Percentiles rank a stretch among this genome's conserved stretches.
These are phyloP conservation scores for Arthrobotrys pseudoclavata DNA, from an alignment of 2,329 filamentous ascomycete genomes.

Conservation along the genomic window DNA sequence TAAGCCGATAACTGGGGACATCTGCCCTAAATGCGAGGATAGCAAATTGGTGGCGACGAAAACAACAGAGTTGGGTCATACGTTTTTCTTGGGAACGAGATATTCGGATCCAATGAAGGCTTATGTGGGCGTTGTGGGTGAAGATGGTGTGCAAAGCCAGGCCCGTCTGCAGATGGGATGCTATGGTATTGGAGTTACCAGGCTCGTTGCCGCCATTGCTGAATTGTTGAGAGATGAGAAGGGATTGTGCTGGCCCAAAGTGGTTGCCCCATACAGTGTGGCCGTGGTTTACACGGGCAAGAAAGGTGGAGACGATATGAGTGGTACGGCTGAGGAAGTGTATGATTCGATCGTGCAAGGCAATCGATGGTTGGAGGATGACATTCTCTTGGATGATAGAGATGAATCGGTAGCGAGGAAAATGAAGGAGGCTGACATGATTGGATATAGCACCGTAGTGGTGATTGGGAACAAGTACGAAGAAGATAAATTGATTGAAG, in stretches of 20 bases:
- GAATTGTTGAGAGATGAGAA: conserved; percentile 78
- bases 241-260: conserved; percentile 88
- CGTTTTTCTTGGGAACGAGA: conserved; percentile 90
- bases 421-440: conserved; percentile 86
- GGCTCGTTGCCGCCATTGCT: conserved; percentile 88
- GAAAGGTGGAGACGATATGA: conserved; percentile 71
- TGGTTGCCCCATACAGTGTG: conserved; percentile 86
- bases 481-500: conserved; percentile 74
- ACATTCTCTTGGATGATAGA: conserved; percentile 82
- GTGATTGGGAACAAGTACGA: conserved; percentile 81
- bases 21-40: conserved; percentile 77
- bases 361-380: conserved; percentile 65
- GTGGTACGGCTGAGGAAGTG: conserved; percentile 40
- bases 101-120: conserved; percentile 84
- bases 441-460: conserved; percentile 87
- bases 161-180: conserved; percentile 91
- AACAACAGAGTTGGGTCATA: conserved; percentile 92
- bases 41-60: conserved; percentile 76
- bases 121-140: conserved; percentile 68
- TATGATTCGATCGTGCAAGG: conserved; percentile 60
- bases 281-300: conserved; percentile 73
- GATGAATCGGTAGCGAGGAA: conserved; percentile 81
- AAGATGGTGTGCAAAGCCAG: conserved; percentile 63
- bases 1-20: conserved; percentile 72
- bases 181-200: conserved; percentile 92